Evolutionary conservation across 805 yeast species (phyloP), one percentile per base, ranked within the genome.

Genomic region (Barnettozyma pratensis): DNA sequence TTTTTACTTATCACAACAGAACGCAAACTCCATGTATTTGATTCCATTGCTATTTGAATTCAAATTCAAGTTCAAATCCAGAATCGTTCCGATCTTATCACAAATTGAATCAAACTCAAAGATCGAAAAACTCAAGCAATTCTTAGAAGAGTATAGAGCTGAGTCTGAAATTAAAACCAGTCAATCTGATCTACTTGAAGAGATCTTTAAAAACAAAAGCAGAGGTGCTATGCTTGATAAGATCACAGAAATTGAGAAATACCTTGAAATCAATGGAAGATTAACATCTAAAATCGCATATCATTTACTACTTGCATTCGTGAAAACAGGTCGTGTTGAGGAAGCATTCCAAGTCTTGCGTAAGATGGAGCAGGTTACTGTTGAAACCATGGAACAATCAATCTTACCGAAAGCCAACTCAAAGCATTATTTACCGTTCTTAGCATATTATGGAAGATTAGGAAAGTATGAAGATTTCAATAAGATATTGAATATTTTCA

Each of bases 371-470:
- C 37, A 63, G 5, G 48, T 58, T 34, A 51, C 31, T 55, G 53
- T 3, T 14, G 51, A 6, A 34, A 50, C 4, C 42, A 45, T 6
- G 26, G 46, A 47, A 5, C 45, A 53, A 7, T 39, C 47, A 9
- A 40, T 58, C 8, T 60, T 69, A 35, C 72, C 77, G 4, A 62
- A 70, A 2, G 71, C 70, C 0, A 67, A 65, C 37, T 61, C 78
- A 0, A 71, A 71, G 49, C 68, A 71, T 40, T 76, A 74, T 48
- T 58, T 72, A 2, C 63, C 68, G 8, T 66, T 76, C 45, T 58
- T 73, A 7, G 67, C 67, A 36, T 56, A 63, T 44, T 70, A 66
- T 37, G 66, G 68, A 9, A 51, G 55, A 27, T 45, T 49, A 5
- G 62, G 63, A 6, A 57, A 59, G 26, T 40, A 60, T 4, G 50